Conservation (phyloP, 495 filamentous ascomycete genomes). For the Chaetomium fimeti region DNA sequence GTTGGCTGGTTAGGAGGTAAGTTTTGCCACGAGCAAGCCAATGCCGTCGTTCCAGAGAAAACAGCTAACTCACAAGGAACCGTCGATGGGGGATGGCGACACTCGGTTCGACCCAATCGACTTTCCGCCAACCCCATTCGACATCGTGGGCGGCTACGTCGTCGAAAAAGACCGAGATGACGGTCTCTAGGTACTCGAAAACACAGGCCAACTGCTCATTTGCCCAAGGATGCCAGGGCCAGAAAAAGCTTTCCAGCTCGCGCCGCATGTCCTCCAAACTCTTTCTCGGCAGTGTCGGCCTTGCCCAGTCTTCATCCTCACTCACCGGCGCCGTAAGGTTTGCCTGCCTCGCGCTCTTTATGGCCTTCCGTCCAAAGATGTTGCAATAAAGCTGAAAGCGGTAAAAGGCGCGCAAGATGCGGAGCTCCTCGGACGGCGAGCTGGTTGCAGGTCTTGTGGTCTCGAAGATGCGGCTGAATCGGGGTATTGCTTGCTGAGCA, state of each 20-base stretch:
- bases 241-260: neutral
- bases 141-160: neutral
- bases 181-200: constrained; percentile 1
- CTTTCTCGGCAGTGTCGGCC: neutral
- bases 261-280: neutral
- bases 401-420: constrained; percentile 1
- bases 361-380: neutral
- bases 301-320: neutral
- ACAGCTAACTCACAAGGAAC: neutral
- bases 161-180: neutral
- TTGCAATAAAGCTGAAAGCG: constrained; percentile 1
- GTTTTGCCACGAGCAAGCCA: neutral
- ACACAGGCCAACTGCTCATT: constrained; percentile 3
- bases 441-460: neutral
- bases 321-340: neutral
- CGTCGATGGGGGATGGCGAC: constrained; percentile 1
- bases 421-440: neutral
- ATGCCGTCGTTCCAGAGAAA: too few species aligned
- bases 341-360: neutral
- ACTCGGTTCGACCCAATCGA: neutral
- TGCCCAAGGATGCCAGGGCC: constrained; percentile 1
- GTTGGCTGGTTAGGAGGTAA: neutral
- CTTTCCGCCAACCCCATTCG: neutral
- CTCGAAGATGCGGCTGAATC: neutral
- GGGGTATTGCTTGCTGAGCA: constrained; percentile 2